phyloP scores from a whole-genome alignment of 495 filamentous ascomycete genomes.

The Geoglossum glabrum region DNA sequence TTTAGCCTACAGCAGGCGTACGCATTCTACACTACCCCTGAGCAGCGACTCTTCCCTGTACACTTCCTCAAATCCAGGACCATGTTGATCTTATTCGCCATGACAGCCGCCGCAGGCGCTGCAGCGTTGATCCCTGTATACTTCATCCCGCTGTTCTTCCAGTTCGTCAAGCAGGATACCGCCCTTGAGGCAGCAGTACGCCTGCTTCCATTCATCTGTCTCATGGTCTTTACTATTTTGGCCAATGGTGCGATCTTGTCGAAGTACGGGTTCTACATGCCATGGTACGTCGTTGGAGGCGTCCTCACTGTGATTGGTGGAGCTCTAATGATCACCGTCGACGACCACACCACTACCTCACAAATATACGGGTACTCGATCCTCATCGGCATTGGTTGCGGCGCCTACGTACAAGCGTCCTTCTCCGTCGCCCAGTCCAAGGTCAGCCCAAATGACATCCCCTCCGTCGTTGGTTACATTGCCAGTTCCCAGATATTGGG shows the following conservation, averaged over 20 bases:
- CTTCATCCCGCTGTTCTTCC: slow-evolving; percentile 37
- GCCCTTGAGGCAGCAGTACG: slow-evolving; percentile 31
- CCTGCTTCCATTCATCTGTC: slow-evolving; percentile 35
- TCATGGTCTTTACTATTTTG: slow-evolving; percentile 27
- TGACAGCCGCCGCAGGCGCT: slow-evolving; percentile 18
- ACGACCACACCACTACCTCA: slow-evolving; percentile 13
- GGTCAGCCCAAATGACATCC: not conserved
- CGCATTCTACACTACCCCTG: slow-evolving; percentile 25
- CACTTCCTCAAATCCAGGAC: slow-evolving; percentile 25
- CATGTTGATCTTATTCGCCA: slow-evolving; percentile 24
- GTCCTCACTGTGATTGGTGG: slow-evolving; percentile 28
- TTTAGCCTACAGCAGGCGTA: slow-evolving; percentile 31
- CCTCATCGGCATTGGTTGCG: slow-evolving; percentile 31
- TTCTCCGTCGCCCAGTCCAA: slow-evolving; percentile 25
- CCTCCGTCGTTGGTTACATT: slow-evolving; percentile 19
- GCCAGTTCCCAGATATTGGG: slow-evolving; percentile 32
- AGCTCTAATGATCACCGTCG: slow-evolving; percentile 28
- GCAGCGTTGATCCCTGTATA: slow-evolving; percentile 23
- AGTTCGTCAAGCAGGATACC: slow-evolving; percentile 30
- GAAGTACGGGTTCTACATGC: slow-evolving; percentile 33
- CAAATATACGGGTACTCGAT: slow-evolving; percentile 34
- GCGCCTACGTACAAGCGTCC: slow-evolving; percentile 28
- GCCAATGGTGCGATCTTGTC: slow-evolving; percentile 30
- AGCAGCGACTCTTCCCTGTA: slow-evolving; percentile 31
- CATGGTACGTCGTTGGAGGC: slow-evolving; percentile 33